Conservation (phyloP, 345 rosid genomes). For the Gossypium anomalum region DNA sequence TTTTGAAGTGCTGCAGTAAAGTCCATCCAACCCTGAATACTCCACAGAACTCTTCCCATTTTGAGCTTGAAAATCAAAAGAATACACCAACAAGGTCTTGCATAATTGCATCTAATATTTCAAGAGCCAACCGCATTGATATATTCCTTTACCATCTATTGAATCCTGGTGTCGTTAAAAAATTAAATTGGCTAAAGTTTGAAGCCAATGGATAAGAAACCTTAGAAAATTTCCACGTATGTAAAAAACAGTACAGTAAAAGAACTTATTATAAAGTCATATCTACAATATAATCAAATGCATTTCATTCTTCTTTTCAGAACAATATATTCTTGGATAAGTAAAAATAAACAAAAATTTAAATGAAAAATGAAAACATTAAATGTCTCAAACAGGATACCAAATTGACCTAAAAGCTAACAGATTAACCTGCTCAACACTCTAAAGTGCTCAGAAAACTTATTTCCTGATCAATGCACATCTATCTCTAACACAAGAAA, state of each 20-base stretch:
- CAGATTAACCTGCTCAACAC: neutral
- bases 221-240: neutral
- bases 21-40: neutral
- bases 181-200: neutral
- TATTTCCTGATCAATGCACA: neutral
- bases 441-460: neutral
- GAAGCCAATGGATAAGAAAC: neutral
- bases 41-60: neutral
- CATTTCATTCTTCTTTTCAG: neutral
- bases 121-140: neutral
- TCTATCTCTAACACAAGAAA: conserved; percentile 9
- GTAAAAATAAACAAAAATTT: neutral
- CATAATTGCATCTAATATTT: neutral
- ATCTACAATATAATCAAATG: neutral
- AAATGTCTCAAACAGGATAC: neutral
- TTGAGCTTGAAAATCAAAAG: neutral
- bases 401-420: neutral
- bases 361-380: neutral
- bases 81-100: neutral
- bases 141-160: neutral
- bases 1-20: neutral
- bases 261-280: neutral
- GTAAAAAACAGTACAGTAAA: too few relatives aligned
- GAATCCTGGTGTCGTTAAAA: neutral
- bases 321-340: neutral